These are phyloP conservation scores for Macrocybe sp. DNA, from an alignment of 1,284 basidiomycete species.

Conservation along the genomic window DNA sequence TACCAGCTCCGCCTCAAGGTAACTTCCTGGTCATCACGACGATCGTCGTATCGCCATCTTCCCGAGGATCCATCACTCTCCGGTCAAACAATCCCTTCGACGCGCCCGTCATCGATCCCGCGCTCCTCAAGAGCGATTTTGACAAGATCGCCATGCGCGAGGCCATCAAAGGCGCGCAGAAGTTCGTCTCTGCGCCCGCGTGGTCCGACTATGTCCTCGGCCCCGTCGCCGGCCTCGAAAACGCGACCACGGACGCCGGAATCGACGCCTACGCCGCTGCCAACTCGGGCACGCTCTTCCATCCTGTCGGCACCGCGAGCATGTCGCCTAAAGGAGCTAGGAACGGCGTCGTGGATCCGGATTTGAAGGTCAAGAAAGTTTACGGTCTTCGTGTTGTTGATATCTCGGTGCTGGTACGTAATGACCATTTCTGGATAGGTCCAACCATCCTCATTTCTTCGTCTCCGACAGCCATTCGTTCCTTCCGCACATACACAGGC, in stretches of 20 bases:
- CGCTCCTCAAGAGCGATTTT: conserved; percentile 26
- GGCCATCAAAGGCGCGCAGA: conserved; percentile 23
- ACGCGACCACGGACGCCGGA: conserved; percentile 28
- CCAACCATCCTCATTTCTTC: too few relatives aligned
- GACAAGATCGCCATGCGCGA: conserved; percentile 31
- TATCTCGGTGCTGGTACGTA: conserved; percentile 10
- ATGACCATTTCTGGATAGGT: too few relatives aligned
- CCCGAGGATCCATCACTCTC: conserved; percentile 33
- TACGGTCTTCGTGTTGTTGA: conserved; percentile 10
- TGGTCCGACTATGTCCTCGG: conserved; percentile 30
- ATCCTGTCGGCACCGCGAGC: conserved; percentile 10
- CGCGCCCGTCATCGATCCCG: conserved; percentile 33
- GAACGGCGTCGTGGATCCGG: conserved; percentile 13
- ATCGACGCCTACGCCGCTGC: conserved; percentile 30
- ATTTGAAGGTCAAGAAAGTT: conserved; percentile 11
- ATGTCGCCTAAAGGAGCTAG: conserved; percentile 6
- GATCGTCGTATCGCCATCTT: conserved; percentile 27
- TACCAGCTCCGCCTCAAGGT: conserved; percentile 15
- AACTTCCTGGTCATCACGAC: conserved; percentile 22
- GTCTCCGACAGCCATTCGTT: conserved; percentile 12
- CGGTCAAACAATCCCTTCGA: conserved; percentile 31
- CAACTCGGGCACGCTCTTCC: conserved; percentile 29
- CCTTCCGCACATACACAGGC: conserved; percentile 17
- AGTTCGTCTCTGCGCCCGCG: conserved; percentile 25
- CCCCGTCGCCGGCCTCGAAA: conserved; percentile 18